A percentile compares a stretch with the other conserved stretches of the same genome.
These are phyloP conservation scores for Hemileccinum impolitum DNA, from an alignment of 768 basidiomycete genomes.

Conservation along the genomic window DNA sequence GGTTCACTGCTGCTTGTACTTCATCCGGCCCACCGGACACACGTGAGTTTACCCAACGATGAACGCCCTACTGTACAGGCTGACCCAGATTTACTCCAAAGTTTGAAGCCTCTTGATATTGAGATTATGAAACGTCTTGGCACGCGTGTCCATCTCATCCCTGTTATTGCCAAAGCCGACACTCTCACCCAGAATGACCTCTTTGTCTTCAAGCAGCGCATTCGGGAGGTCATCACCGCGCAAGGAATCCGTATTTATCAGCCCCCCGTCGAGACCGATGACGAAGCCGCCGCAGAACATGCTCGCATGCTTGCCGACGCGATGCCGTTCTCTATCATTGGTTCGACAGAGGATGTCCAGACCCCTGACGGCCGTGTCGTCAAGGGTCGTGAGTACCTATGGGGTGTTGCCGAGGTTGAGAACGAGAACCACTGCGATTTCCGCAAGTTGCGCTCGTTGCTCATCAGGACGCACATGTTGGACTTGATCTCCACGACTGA, in stretches of 20 bases:
- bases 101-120: constrained; percentile 95
- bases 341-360: constrained; percentile 90
- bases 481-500: constrained; percentile 96
- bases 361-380: constrained; percentile 89
- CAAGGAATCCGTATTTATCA: constrained; percentile 95
- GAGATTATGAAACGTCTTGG: constrained; percentile 99
- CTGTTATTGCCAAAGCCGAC: constrained; percentile 96
- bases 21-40: constrained; percentile 93
- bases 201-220: constrained; percentile 87
- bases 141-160: constrained; percentile 96
- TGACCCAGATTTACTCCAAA: constrained; percentile 8
- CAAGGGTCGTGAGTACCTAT: constrained; percentile 97
- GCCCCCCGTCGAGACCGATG: constrained; percentile 87
- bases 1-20: constrained; percentile 96
- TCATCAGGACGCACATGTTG: constrained; percentile 98
- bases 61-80: not conserved
- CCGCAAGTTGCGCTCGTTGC: constrained; percentile 91
- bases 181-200: constrained; percentile 95
- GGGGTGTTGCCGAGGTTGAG: constrained; percentile 99
- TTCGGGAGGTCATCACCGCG: constrained; percentile 85
- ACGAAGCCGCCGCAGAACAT: constrained; percentile 83
- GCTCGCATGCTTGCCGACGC: constrained; percentile 84
- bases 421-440: constrained; percentile 99
- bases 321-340: constrained; percentile 98
- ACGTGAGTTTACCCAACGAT: constrained; percentile 56